Conservation (phyloP, 2,329 filamentous ascomycete species). For the Diaporthe longicolla region DNA sequence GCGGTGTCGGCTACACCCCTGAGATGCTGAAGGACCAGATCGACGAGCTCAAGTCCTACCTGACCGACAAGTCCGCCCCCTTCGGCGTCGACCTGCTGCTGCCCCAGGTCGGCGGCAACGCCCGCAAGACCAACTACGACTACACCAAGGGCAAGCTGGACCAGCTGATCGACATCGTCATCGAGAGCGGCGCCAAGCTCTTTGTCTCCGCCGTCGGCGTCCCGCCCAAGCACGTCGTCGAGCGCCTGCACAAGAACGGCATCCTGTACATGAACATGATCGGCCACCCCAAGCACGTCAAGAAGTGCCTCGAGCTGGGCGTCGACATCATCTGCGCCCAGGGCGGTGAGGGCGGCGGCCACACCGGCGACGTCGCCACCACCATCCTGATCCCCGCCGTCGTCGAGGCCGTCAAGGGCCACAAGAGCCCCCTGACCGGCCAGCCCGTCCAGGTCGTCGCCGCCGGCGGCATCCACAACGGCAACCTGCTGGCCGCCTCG, state of each 20-base stretch:
- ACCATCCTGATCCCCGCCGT: conserved; percentile 93
- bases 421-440: conserved; percentile 90
- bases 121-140: conserved; percentile 98
- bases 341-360: conserved; percentile 96
- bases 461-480: conserved; percentile 94
- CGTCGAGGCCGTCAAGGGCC: conserved; percentile 82
- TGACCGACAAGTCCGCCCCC: conserved; percentile 91
- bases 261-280: conserved; percentile 99
- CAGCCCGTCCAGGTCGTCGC: conserved; percentile 91
- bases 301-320: conserved; percentile 93
- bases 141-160: conserved; percentile 99
- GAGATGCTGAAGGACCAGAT: conserved; percentile 98
- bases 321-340: conserved; percentile 98
- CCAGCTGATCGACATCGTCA: conserved; percentile 91
- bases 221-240: conserved; percentile 88
- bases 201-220: conserved; percentile 98
- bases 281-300: conserved; percentile 98
- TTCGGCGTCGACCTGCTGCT: conserved; percentile 96
- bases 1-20: conserved; percentile 94
- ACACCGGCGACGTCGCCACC: conserved; percentile 95
- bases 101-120: conserved; percentile 93
- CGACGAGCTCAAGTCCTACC: conserved; percentile 89
- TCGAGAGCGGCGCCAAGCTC: conserved; percentile 89
- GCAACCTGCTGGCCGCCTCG: conserved; percentile 88
- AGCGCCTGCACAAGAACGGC: conserved; percentile 87